These are phyloP conservation scores for Chalara sp. DNA, from an alignment of 2,329 filamentous ascomycete genomes.

Conservation along the genomic window DNA sequence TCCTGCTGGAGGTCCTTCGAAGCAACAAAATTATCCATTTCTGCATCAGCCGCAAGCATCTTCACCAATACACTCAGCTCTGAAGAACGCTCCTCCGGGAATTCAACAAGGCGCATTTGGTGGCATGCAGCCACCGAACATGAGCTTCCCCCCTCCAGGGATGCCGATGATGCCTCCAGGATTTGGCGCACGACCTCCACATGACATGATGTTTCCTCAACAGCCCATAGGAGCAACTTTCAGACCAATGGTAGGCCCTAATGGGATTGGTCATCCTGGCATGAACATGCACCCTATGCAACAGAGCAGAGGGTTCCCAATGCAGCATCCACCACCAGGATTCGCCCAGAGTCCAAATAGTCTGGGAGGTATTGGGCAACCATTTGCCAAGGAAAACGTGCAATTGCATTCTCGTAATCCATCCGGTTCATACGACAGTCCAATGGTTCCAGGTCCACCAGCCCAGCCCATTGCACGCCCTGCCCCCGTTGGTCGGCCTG, in stretches of 20 bases:
- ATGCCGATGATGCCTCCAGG: constrained; percentile 34
- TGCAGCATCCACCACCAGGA: constrained; percentile 44
- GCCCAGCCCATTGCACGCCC: constrained; percentile 75
- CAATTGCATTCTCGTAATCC: constrained; percentile 68
- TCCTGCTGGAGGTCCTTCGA: constrained; percentile 56
- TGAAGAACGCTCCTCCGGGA: constrained; percentile 52
- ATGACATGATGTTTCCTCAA: constrained; percentile 48
- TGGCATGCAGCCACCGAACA: constrained; percentile 46
- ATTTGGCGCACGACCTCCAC: constrained; percentile 33
- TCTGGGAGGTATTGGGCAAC: constrained; percentile 33
- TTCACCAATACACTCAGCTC: constrained; percentile 54
- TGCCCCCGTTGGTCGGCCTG: constrained; percentile 80
- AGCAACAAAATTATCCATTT: constrained; percentile 44
- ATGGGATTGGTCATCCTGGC: constrained; percentile 23
- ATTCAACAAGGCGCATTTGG: constrained; percentile 37
- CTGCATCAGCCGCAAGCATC: constrained; percentile 53
- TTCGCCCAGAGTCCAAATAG: constrained; percentile 40
- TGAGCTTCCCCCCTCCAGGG: constrained; percentile 43
- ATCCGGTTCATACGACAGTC: constrained; percentile 61
- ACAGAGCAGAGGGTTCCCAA: constrained; percentile 36
- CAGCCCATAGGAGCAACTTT: constrained; percentile 47
- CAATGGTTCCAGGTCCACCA: constrained; percentile 36
- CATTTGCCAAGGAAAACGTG: constrained; percentile 33
- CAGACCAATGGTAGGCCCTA: constrained; percentile 43
- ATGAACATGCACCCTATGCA: constrained; percentile 49